Evolutionary conservation across 805 yeast species (phyloP), one percentile per base, ranked within the genome.

Genomic region (Pichia nanzhaoensis): DNA sequence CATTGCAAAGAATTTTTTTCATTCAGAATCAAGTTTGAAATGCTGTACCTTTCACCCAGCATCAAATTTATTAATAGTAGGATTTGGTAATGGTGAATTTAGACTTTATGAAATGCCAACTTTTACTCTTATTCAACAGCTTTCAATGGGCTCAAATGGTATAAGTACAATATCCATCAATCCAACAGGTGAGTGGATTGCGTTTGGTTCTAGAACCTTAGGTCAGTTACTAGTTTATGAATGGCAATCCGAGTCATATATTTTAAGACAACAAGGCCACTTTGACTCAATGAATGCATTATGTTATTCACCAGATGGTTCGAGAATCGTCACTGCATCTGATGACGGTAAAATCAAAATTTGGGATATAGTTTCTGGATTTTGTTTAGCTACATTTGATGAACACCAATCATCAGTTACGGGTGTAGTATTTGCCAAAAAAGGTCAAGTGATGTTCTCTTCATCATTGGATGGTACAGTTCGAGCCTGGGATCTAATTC

Each of bases 211-310:
- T 0, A 67, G 88, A 30, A 82, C 80, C 58, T 64, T 86, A 24
- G 99, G 99, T n/a, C 99, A 93, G 66, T 68, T 93, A 48, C 67
- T 93, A 46, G 99, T 93, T 0, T 93, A 95, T 71, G 99, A 93
- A 71, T 93, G 99, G 99, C 96, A 93, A 67, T 85, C 95, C 4
- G 99, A 93, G 63, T 86, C 96, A 0, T 93, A 91, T 60, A 84
- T 93, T 39, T 70, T 93, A 52, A 90, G 91, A 60, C 99, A 93
- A 61, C 99, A 93, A 65, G 97, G 98, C 20, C 99, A 93, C 65
- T 91, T 86, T 59, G 99, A 93, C 63, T 72, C 96, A 0, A 77
- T 89, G 63, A 91, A 88, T 58, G 73, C 88, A 14, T 60, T 93
- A 37, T 78, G 84, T 30, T 93, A 93, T 57, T 87, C 97, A 0